Evolutionary conservation across 768 basidiomycete species (phyloP).

Genomic region (Phanerochaete sordida): DNA sequence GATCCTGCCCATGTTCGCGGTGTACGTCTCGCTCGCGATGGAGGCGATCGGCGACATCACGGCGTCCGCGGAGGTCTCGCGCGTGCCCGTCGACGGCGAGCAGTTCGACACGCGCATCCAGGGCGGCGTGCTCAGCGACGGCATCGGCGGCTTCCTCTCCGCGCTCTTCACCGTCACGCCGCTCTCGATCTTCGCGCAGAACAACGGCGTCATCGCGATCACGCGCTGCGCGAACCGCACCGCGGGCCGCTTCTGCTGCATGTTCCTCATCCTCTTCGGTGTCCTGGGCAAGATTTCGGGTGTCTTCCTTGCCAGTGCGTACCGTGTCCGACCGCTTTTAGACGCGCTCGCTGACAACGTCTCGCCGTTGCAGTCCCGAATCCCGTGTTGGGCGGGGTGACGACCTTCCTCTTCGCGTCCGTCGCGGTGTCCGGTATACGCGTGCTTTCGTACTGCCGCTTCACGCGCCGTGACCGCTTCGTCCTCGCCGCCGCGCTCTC

Average conservation of each 20-base stretch:
- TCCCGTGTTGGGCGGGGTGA: constrained; percentile 80
- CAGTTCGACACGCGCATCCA: constrained; percentile 83
- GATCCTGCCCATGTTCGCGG: constrained; percentile 57
- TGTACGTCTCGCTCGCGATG: constrained; percentile 72
- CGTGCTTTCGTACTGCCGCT: constrained; percentile 58
- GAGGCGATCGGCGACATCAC: constrained; percentile 87
- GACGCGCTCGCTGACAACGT: constrained; percentile 2
- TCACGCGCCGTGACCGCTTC: constrained; percentile 64
- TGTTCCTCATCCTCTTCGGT: constrained; percentile 77
- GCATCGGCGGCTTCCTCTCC: constrained; percentile 76
- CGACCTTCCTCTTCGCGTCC: constrained; percentile 80
- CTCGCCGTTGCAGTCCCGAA: constrained; percentile 64
- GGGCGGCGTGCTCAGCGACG: constrained; percentile 79
- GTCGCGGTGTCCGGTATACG: constrained; percentile 70
- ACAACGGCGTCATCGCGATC: constrained; percentile 80
- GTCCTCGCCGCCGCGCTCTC: constrained; percentile 65
- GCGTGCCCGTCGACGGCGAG: constrained; percentile 64
- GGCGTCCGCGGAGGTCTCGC: constrained; percentile 79
- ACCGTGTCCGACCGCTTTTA: background rate
- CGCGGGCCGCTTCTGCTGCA: constrained; percentile 78
- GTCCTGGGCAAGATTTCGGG: constrained; percentile 80
- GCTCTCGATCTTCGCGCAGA: constrained; percentile 78
- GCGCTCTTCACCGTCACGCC: constrained; percentile 81
- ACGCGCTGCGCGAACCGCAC: constrained; percentile 80
- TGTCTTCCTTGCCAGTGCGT: constrained; percentile 71